Percentiles rank a stretch among this genome's conserved stretches.
phyloP scores from a whole-genome alignment of 805 yeast species.

The Saccharomycopsis sp. region DNA sequence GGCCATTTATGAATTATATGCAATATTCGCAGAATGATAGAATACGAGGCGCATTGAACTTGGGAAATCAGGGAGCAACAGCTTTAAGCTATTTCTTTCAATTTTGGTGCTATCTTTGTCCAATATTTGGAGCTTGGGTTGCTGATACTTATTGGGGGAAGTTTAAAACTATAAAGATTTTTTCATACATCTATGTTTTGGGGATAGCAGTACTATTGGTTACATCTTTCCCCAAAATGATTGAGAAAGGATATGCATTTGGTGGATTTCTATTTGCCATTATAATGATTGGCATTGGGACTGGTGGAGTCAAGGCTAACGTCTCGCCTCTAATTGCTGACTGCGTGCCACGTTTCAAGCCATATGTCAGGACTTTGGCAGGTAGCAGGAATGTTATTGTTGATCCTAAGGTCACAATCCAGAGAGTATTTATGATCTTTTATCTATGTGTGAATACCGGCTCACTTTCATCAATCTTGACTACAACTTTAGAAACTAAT shows the following conservation, averaged over 20 bases:
- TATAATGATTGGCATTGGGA: conserved; percentile 62
- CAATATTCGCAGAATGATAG: conserved; percentile 40
- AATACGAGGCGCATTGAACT: conserved; percentile 47
- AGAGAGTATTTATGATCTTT: conserved; percentile 68
- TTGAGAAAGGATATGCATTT: conserved; percentile 42
- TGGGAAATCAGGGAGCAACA: conserved; percentile 58
- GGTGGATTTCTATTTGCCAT: conserved; percentile 57
- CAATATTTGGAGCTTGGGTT: conserved; percentile 66
- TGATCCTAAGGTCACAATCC: conserved; percentile 65
- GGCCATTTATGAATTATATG: conserved; percentile 76
- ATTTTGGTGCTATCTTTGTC: conserved; percentile 79
- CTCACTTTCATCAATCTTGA: conserved; percentile 66
- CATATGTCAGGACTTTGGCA: conserved; percentile 36
- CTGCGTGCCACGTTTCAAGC: conserved; percentile 10
- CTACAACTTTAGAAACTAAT: conserved; percentile 61
- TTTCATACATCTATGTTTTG: conserved; percentile 49
- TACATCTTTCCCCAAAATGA: conserved; percentile 60
- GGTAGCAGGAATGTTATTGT: conserved; percentile 62
- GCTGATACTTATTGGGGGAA: conserved; percentile 74
- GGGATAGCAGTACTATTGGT: conserved; percentile 61
- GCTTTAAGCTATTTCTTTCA: conserved; percentile 70
- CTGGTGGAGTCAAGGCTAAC: conserved; percentile 77
- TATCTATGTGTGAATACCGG: conserved; percentile 75
- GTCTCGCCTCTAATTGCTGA: conserved; percentile 68
- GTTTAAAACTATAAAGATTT: conserved; percentile 57